Evolutionary conservation across 108 stramenopile species (phyloP).

Genomic region (Fragilariopsis cylindrus): DNA sequence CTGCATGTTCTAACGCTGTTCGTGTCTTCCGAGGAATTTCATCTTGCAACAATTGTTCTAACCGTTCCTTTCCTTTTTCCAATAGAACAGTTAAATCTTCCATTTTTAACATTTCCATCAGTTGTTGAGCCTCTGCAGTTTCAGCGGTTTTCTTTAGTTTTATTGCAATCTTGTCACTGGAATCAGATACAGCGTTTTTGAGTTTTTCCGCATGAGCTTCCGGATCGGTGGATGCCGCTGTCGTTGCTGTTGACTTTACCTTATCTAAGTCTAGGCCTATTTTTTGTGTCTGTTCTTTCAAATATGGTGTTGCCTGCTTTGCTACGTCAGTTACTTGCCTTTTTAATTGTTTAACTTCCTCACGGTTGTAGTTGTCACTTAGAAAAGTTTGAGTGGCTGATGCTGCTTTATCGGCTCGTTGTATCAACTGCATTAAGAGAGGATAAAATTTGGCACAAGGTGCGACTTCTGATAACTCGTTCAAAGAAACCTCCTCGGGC

Average conservation of each 20-base stretch:
- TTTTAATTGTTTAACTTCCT: conserved; percentile 10
- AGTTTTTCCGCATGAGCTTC: conserved; percentile 17
- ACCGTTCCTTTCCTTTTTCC: conserved; percentile 57
- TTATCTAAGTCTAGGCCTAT: conserved; percentile 3
- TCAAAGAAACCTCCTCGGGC: conserved; percentile 11
- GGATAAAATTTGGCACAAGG: conserved; percentile 80
- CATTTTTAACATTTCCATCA: conserved; percentile 78
- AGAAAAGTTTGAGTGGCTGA: conserved; percentile 35
- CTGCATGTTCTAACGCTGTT: conserved; percentile 55
- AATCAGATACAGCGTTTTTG: conserved; percentile 2
- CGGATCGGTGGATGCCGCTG: conserved; percentile 13
- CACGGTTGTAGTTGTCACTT: conserved; percentile 21
- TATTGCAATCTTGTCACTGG: conserved; percentile 11
- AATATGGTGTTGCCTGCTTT: conserved; percentile 22
- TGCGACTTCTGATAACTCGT: conserved; percentile 28
- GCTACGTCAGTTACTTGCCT: conserved; percentile 23
- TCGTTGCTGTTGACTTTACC: conserved; percentile 10
- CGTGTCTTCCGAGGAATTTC: conserved; percentile 64
- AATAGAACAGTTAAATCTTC: conserved; percentile 77
- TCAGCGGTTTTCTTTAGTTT: conserved; percentile 33
- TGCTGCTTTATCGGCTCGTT: conserved; percentile 49
- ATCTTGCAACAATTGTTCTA: conserved; percentile 62
- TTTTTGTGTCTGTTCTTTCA: conserved; percentile 24
- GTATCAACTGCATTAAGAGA: conserved; percentile 63
- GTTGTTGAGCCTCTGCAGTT: conserved; percentile 57